Conservation (phyloP, 148 eudicot genomes). For the Chenopodium formosanum region DNA sequence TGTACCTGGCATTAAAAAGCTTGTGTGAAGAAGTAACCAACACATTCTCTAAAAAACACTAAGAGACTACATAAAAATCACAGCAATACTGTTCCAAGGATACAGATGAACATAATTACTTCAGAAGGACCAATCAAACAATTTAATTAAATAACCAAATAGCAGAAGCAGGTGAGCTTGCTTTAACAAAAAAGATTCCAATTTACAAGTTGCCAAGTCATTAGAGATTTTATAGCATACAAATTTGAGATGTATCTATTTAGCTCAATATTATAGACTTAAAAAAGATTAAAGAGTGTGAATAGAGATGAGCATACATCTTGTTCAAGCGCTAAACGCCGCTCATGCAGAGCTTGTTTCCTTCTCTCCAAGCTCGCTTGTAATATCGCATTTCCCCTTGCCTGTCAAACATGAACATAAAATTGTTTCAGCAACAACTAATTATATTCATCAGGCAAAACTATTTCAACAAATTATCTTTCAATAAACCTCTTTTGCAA, state of each 20-base stretch:
- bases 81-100: not conserved
- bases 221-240: not conserved
- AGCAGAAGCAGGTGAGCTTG: not conserved
- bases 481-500: conserved; percentile 82
- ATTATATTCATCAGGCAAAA: conserved; percentile 3
- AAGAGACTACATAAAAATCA: not conserved
- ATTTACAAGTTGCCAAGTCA: not conserved
- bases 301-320: conserved; percentile 50
- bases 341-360: conserved; percentile 98
- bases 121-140: not conserved
- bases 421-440: conserved; percentile 15
- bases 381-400: conserved; percentile 92
- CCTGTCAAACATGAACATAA: conserved; percentile 43
- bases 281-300: not conserved
- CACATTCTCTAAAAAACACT: conserved; percentile 8
- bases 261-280: not conserved
- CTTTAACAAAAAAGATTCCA: not conserved
- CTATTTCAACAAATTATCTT: not conserved
- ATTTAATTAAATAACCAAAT: not conserved
- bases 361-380: conserved; percentile 99
- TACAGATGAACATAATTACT: not conserved
- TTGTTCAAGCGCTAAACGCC: conserved; percentile 98
- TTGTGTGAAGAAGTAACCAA: not conserved
- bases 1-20: conserved; percentile 57
- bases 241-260: not conserved